Conservation (phyloP, 331 rosid species). For the Quercus tomentella region DNA sequence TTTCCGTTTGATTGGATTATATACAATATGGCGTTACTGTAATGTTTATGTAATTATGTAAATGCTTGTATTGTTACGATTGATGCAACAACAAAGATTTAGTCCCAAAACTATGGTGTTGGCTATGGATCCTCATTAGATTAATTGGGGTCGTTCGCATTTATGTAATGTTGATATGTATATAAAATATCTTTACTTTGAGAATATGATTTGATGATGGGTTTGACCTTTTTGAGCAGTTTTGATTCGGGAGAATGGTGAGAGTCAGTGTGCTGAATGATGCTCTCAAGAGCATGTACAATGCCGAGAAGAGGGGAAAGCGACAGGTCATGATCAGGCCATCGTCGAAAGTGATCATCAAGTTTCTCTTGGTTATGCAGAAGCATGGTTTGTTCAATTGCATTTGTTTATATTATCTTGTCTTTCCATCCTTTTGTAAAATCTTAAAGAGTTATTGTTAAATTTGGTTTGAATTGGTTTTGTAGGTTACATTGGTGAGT, state of each 20-base stretch:
- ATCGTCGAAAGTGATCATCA: constrained; percentile 47
- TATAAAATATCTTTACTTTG: neutral
- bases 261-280: constrained; percentile 44
- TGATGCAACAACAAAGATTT: neutral
- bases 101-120: neutral
- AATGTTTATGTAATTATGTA: too few species aligned
- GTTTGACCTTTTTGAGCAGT: neutral
- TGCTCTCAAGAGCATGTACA: constrained; percentile 56
- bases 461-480: neutral
- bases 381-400: constrained; percentile 34
- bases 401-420: neutral
- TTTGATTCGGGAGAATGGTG: constrained; percentile 30
- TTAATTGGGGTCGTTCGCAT: too few species aligned
- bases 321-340: constrained; percentile 53
- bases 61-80: too few species aligned
- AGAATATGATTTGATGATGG: neutral
- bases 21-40: too few species aligned
- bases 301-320: constrained; percentile 54
- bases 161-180: neutral
- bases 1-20: too few species aligned
- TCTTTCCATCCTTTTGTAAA: neutral
- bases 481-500: constrained; percentile 53
- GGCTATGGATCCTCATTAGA: too few species aligned
- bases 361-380: constrained; percentile 53
- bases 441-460: too few species aligned